Percentiles rank a stretch among this genome's conserved stretches.
These are phyloP conservation scores for Poterioochromonas sp. DNA, from an alignment of 352 stramenopile genomes.

Conservation along the genomic window DNA sequence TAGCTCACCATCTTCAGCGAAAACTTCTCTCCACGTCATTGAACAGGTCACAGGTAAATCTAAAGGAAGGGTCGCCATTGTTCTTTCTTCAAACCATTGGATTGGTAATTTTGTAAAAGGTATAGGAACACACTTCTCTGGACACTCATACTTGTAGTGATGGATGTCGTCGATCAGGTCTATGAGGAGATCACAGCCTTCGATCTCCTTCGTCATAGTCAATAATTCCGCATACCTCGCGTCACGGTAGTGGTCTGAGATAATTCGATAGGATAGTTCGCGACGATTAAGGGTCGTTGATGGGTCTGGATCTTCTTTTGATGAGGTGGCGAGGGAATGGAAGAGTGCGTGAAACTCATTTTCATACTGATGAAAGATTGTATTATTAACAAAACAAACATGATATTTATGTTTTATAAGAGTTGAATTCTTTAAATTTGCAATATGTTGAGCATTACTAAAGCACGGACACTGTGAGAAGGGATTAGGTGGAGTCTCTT, in stretches of 20 bases:
- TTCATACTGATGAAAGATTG: too few species aligned
- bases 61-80: not conserved
- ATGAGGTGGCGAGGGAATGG: too few species aligned
- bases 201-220: too few species aligned
- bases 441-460: not conserved
- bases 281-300: too few species aligned
- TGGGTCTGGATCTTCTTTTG: not conserved
- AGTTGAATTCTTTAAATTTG: too few species aligned
- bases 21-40: not conserved
- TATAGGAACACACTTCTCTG: not conserved
- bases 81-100: not conserved
- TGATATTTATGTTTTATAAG: too few species aligned
- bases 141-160: not conserved
- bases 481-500: not conserved
- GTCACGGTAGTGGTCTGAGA: too few species aligned
- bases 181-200: not conserved
- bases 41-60: not conserved
- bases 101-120: not conserved
- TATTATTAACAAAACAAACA: too few species aligned
- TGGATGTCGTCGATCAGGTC: not conserved
- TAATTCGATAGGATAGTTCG: too few species aligned
- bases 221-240: too few species aligned
- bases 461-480: not conserved
- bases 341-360: too few species aligned
- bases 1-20: too few species aligned